These are phyloP conservation scores for Xylaria sp. DNA, from an alignment of 2,329 filamentous ascomycete genomes.

Conservation along the genomic window DNA sequence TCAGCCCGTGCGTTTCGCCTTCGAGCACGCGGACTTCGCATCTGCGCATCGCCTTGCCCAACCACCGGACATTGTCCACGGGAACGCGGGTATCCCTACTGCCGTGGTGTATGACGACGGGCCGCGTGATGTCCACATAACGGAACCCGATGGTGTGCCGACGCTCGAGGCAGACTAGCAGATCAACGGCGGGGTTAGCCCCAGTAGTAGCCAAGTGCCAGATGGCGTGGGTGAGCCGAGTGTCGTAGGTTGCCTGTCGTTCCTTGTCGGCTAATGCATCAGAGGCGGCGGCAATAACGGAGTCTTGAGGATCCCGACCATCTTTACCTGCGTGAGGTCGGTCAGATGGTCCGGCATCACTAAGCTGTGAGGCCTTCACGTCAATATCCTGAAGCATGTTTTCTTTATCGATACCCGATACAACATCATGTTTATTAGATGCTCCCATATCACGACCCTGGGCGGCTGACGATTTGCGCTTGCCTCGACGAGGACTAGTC, in stretches of 20 bases:
- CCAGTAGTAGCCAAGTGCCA: conserved; percentile 93
- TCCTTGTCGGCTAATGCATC: conserved; percentile 75
- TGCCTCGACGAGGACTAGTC: conserved; percentile 65
- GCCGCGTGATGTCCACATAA: conserved; percentile 93
- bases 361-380: conserved; percentile 48
- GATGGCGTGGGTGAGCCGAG: conserved; percentile 87
- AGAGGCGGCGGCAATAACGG: conserved; percentile 63
- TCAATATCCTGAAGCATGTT: conserved; percentile 53
- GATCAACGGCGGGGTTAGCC: conserved; percentile 92
- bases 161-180: conserved; percentile 91
- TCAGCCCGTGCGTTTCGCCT: conserved; percentile 92
- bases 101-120: conserved; percentile 94
- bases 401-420: conserved; percentile 62
- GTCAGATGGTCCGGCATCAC: conserved; percentile 63
- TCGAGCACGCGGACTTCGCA: conserved; percentile 93
- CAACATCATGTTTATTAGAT: conserved; percentile 51
- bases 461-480: conserved; percentile 60
- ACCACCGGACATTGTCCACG: conserved; percentile 93
- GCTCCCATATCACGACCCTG: conserved; percentile 52
- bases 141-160: conserved; percentile 93
- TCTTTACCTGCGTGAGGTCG: conserved; percentile 46
- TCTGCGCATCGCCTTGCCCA: conserved; percentile 90
- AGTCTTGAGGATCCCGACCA: conserved; percentile 44
- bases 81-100: conserved; percentile 90
- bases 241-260: conserved; percentile 81